A percentile compares a stretch with the other conserved stretches of the same genome.
phyloP scores from a whole-genome alignment of 2,329 filamentous ascomycete genomes.

The Pestalotiopsis sp. region DNA sequence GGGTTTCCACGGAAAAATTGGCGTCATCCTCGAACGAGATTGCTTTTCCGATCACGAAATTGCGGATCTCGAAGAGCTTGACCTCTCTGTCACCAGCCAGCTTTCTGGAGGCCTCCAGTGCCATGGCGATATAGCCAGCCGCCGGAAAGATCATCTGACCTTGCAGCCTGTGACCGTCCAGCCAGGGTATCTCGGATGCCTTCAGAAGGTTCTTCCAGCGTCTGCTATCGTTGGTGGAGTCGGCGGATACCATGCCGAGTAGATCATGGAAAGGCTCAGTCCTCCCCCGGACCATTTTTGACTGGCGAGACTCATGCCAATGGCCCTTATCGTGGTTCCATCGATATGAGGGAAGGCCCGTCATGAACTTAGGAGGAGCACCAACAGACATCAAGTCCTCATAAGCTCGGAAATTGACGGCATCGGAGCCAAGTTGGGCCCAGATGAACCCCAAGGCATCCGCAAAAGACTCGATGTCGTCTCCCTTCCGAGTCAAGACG shows the following conservation, averaged over 20 bases:
- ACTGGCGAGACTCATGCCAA: conserved; percentile 41
- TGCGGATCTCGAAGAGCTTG: not conserved
- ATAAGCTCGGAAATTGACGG: not conserved
- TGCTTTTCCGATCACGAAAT: not conserved
- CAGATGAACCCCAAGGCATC: not conserved
- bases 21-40: not conserved
- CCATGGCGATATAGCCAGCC: conserved; percentile 43
- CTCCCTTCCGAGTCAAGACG: not conserved
- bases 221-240: conserved; percentile 29
- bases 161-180: conserved; percentile 37
- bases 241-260: conserved; percentile 29
- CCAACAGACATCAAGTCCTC: not conserved
- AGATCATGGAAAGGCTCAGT: conserved; percentile 26
- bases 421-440: not conserved
- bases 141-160: conserved; percentile 42
- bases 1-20: not conserved
- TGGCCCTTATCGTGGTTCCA: conserved; percentile 33
- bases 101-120: conserved; percentile 36
- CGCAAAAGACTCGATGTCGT: not conserved
- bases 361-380: not conserved
- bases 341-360: not conserved
- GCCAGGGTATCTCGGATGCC: conserved; percentile 35
- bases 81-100: not conserved
- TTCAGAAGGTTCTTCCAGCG: conserved; percentile 37
- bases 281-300: conserved; percentile 33